Base-by-base conservation (phyloP, 495 filamentous ascomycete species). In the Hypoxylon intermedium region DNA sequence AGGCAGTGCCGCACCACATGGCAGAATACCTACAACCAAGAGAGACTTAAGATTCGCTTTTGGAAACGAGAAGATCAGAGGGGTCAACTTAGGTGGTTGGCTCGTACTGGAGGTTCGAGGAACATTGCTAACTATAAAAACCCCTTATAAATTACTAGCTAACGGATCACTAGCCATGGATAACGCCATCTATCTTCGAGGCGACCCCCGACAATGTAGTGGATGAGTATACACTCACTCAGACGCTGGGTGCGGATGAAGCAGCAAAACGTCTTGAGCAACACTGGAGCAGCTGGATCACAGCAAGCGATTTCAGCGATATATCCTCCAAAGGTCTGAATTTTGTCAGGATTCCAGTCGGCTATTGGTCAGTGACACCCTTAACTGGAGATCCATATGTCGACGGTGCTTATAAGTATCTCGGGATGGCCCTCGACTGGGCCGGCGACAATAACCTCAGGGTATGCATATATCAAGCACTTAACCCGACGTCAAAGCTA, bases 311-410 rank as follows among this genome's bases (percentile, higher is more conserved):
- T 70, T 88, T 93, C 63, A 70, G 77, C 5, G 76, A 86, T 44
- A 92, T 93, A 44, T 82, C 82, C 11, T 68, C 70, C 4, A 75
- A 80, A 2, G 89, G 90, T 11, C 68, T 92, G 59, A 92, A 91
- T 70, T 86, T 89, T 50, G 87, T 92, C 31, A 80, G 89, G 48
- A 92, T 93, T 48, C 89, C 89, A 2, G 80, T 93, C 49, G 89
- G 89, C 12, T 92, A 92, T 69, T 93, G 89, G 89, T 86, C 87
- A 28, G 71, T 89, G 13, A 75, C 74, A 13, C 83, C 83, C 2
- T 52, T 83, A 5, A 61, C 77, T 13, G 85, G 80, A 24, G 87
- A 91, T 40, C 87, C 88, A 7, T 92, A 89, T 65, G 86, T 91
- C 36, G 78, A 89, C 63, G 90, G 89, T 30, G 87, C 89, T 62